Evolutionary conservation across 2,329 filamentous ascomycete species (phyloP).

Genomic region (Penicillium sp.): DNA sequence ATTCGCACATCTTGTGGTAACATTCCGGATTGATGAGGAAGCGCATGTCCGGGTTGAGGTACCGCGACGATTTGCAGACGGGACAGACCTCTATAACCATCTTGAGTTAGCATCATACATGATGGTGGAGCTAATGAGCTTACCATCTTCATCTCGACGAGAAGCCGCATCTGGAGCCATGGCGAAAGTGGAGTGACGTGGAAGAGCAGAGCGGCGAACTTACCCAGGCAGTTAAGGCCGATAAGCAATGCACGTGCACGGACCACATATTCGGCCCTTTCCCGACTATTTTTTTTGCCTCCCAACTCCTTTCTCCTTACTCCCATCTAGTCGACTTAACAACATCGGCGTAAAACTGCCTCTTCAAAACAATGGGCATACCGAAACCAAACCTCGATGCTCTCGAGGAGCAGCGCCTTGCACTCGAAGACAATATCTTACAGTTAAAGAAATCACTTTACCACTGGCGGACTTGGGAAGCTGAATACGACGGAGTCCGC

Average conservation of each 20-base stretch:
- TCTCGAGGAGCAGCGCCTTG: slow-evolving; percentile 69
- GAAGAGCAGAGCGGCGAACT: slow-evolving; percentile 6
- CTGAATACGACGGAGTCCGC: slow-evolving; percentile 84
- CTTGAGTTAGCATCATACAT: slow-evolving; percentile 8
- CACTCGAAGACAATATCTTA: slow-evolving; percentile 70
- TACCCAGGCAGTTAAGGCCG: slow-evolving; percentile 1
- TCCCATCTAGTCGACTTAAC: not conserved
- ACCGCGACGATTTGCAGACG: slow-evolving; percentile 93
- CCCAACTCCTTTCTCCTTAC: not conserved
- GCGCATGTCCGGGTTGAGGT: slow-evolving; percentile 88
- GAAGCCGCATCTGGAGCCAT: slow-evolving; percentile 32
- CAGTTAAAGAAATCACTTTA: slow-evolving; percentile 72
- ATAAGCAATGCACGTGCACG: slow-evolving; percentile 19
- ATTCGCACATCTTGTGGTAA: slow-evolving; percentile 98
- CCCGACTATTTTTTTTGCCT: slow-evolving; percentile 10
- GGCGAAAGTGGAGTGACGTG: slow-evolving; percentile 5
- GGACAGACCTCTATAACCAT: slow-evolving; percentile 71
- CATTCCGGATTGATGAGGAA: slow-evolving; percentile 98
- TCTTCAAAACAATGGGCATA: slow-evolving; percentile 29
- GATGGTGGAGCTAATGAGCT: slow-evolving; percentile 3
- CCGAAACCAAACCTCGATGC: slow-evolving; percentile 56
- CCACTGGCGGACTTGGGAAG: slow-evolving; percentile 87
- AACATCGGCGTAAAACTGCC: not conserved
- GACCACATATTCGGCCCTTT: slow-evolving; percentile 20
- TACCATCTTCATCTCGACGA: slow-evolving; percentile 45